Percentiles rank a stretch among this genome's conserved stretches.
Evolutionary conservation across 148 eudicot species (phyloP).

Genomic region (Rhododendron simsii): DNA sequence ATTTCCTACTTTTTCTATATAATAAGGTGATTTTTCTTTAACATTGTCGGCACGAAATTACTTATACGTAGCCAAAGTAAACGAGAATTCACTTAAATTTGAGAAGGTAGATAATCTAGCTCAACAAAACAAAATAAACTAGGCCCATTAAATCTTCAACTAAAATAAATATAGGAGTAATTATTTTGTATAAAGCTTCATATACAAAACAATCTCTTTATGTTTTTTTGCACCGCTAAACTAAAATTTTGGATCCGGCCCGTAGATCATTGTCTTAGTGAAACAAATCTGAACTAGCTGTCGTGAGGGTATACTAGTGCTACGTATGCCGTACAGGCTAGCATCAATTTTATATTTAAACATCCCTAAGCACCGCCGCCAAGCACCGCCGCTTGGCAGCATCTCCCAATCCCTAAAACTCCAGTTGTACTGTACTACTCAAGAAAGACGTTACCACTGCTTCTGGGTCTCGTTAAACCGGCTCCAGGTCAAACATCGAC

Average conservation of each 20-base stretch:
- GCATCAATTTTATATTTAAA: background rate
- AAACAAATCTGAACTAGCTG: background rate
- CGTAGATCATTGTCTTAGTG: background rate
- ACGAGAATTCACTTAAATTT: background rate
- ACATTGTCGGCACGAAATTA: no score
- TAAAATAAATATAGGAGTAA: no score
- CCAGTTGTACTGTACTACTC: background rate
- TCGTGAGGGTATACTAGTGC: background rate
- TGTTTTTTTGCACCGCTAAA: background rate
- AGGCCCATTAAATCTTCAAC: background rate
- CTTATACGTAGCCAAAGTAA: background rate
- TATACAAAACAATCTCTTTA: background rate
- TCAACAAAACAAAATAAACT: background rate
- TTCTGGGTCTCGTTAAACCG: background rate
- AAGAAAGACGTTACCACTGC: background rate
- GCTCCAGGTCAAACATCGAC: background rate
- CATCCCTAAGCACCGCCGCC: no score
- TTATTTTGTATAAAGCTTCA: background rate
- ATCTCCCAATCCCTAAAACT: background rate
- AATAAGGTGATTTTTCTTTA: no score
- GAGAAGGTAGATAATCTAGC: background rate
- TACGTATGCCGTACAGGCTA: background rate
- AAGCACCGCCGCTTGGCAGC: no score
- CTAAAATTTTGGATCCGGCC: background rate
- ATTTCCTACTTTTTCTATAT: no score